phyloP scores from a whole-genome alignment of 805 yeast species.

The Clavispora vitiphila region DNA sequence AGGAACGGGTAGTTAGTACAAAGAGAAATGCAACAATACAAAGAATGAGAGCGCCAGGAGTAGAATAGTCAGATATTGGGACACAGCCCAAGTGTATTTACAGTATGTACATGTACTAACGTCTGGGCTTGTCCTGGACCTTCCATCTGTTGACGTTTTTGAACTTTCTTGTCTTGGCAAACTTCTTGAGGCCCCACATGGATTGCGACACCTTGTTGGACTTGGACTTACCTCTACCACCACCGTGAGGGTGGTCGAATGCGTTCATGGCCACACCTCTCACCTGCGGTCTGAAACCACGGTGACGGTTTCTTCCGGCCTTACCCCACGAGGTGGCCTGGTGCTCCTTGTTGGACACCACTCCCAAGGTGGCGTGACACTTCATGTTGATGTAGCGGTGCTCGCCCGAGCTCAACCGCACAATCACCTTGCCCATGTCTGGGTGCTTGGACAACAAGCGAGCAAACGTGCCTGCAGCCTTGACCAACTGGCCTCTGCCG shows the following conservation, averaged over 20 bases:
- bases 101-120: constrained; percentile 6
- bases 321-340: constrained; percentile 88
- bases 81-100: not conserved
- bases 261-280: constrained; percentile 99
- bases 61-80: no score
- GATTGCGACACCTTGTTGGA: constrained; percentile 91
- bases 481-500: constrained; percentile 81
- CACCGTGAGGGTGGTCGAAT: constrained; percentile 97
- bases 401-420: constrained; percentile 86
- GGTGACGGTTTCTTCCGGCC: constrained; percentile 91
- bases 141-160: constrained; percentile 78
- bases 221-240: constrained; percentile 99
- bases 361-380: constrained; percentile 91
- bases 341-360: constrained; percentile 89
- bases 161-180: constrained; percentile 90
- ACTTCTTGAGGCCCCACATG: constrained; percentile 96
- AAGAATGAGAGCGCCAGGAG: no score
- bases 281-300: constrained; percentile 91
- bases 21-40: no score
- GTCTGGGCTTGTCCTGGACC: constrained; percentile 86
- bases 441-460: constrained; percentile 77
- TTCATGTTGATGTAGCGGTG: constrained; percentile 82
- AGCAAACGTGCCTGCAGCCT: constrained; percentile 94
- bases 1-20: not conserved
- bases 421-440: constrained; percentile 64